Base-by-base conservation (phyloP, 2,329 filamentous ascomycete species). In the Talaromyces sp. region DNA sequence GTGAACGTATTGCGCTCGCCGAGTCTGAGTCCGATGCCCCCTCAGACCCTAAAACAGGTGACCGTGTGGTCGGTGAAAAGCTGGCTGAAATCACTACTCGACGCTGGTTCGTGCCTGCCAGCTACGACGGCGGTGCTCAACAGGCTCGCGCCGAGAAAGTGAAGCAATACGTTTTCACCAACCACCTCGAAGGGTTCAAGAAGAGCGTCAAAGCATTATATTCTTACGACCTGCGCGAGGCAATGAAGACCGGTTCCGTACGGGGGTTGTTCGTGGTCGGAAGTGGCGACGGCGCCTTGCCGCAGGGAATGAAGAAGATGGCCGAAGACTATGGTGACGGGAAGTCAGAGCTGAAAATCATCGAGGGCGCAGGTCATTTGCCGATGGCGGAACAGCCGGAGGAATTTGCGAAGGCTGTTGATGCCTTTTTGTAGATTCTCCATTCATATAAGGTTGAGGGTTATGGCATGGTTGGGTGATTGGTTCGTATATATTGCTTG, bases 261-360 rank as follows among this genome's bases (percentile, higher is more conserved):
- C 55, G 77, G 0, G 88, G 86, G 0, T 73, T 90, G 59, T 84
- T 96, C 60, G 83, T 92, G 0, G 91, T 88, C 0, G 91, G 91
- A 1, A 86, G 87, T 14, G 83, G 82, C 0, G 92, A 96, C 70
- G 91, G 87, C 0, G 88, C 89, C 1, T 71, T 96, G 60, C 90
- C 90, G 0, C 87, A 87, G 78, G 89, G 88, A 3, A 96, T 96
- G 91, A 86, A 88, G 60, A 86, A 86, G 14, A 91, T 93, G 82
- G 85, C 82, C 61, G 81, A 76, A 0, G 72, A 78, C 18, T 73
- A 91, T 46, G 87, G 88, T 9, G 72, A 75, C 0, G 84, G 83
- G 0, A 83, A 82, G 0, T 81, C 85, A 63, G 48, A 56, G 21
- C 82, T 92, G 67, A 85, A 83, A 72, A 75, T 89, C 63, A 84